Percentiles rank a stretch among this genome's conserved stretches.
phyloP scores from a whole-genome alignment of 1,284 basidiomycete genomes.

The Puccinia coronata region DNA sequence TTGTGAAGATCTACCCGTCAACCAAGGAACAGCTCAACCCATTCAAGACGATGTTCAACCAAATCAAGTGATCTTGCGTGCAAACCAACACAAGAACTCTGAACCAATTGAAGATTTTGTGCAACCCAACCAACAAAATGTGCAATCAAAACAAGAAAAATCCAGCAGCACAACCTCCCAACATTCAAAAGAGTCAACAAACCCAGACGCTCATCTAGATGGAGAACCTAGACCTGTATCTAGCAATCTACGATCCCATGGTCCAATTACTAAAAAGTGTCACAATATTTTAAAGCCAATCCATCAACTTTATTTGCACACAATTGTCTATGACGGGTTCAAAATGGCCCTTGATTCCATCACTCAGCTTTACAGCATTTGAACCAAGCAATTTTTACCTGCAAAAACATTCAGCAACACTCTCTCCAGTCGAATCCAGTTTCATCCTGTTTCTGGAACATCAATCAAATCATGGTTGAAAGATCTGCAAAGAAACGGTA shows the following conservation, averaged over 20 bases:
- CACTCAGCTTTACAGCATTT: not conserved
- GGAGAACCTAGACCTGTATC: too few species aligned
- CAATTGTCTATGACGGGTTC: not conserved
- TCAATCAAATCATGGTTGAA: not conserved
- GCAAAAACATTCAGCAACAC: not conserved
- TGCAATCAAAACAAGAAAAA: too few species aligned
- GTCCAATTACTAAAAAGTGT: not conserved
- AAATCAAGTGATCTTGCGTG: too few species aligned
- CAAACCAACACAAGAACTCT: too few species aligned
- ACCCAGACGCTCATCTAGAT: too few species aligned
- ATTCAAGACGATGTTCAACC: too few species aligned
- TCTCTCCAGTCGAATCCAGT: not conserved
- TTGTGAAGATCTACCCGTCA: too few species aligned
- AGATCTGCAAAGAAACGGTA: not conserved
- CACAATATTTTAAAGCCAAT: not conserved
- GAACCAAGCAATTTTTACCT: not conserved
- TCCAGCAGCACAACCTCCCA: too few species aligned
- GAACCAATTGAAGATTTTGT: too few species aligned
- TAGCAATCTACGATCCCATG: too few species aligned
- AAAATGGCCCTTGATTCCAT: not conserved
- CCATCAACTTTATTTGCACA: not conserved
- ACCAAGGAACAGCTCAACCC: too few species aligned
- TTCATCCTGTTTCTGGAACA: not conserved
- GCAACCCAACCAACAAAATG: too few species aligned
- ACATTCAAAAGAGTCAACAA: slow-evolving; percentile 9